These are phyloP conservation scores for Phellinidium pouzarii DNA, from an alignment of 1,284 basidiomycete species.

Conservation along the genomic window DNA sequence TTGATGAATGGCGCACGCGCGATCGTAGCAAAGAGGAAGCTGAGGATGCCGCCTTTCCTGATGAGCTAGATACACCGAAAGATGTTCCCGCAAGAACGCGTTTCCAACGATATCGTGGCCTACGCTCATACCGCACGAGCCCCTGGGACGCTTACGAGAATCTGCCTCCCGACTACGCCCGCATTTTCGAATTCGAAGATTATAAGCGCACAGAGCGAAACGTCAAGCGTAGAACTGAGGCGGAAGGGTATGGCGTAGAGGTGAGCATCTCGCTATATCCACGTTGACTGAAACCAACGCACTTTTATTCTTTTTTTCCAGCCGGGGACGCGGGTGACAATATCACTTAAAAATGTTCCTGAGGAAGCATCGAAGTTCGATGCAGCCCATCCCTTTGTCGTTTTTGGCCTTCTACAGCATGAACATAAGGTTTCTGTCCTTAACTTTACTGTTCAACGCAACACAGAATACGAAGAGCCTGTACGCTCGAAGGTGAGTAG, in stretches of 20 bases:
- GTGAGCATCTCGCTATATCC: slow-evolving; percentile 34
- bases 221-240: slow-evolving; percentile 60
- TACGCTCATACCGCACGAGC: slow-evolving; percentile 90
- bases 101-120: slow-evolving; percentile 89
- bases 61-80: slow-evolving; percentile 95
- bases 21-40: slow-evolving; percentile 43
- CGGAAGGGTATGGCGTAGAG: slow-evolving; percentile 54
- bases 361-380: slow-evolving; percentile 35
- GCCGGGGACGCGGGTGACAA: slow-evolving; percentile 75
- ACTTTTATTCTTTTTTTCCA: slow-evolving; percentile 26
- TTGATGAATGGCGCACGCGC: slow-evolving; percentile 59
- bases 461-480: slow-evolving; percentile 88
- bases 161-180: slow-evolving; percentile 87
- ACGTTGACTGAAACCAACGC: neutral
- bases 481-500: slow-evolving; percentile 80
- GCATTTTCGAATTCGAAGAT: slow-evolving; percentile 97
- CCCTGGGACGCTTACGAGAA: slow-evolving; percentile 99
- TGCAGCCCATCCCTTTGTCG: slow-evolving; percentile 49
- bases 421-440: slow-evolving; percentile 95
- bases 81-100: slow-evolving; percentile 81
- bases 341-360: slow-evolving; percentile 71
- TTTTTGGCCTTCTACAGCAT: slow-evolving; percentile 87
- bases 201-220: slow-evolving; percentile 81
- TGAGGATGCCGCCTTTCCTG: slow-evolving; percentile 84
- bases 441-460: slow-evolving; percentile 90